Base-by-base conservation (phyloP, 2,329 filamentous ascomycete genomes). In the Akanthomyces muscarius region DNA sequence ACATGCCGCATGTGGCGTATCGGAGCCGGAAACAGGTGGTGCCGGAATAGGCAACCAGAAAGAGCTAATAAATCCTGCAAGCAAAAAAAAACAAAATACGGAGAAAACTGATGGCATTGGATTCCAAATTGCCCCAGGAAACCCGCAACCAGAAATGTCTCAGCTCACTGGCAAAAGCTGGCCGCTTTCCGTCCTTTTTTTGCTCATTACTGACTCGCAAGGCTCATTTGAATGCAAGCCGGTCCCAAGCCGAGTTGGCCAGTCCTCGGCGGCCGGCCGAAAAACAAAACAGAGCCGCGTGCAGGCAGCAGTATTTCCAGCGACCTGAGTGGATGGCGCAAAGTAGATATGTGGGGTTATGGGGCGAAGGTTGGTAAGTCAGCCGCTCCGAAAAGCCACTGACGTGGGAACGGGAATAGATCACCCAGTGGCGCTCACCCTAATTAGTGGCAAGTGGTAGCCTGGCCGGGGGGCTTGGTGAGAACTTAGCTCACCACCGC, bases 271-370 rank as follows among this genome's bases (percentile, higher is more conserved):
- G 30, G 23, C 41, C 54, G 54, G 54, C 52, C 30, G 21, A 33
- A 33, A 48, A 47, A 41, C 8, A 42, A 44, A 30, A 54, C 6
- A 41, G 28, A 30, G 41, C 11, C 41, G 38, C 23, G 14, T 42
- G 33, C 52, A 62, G 60, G 60, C 60, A 56, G 60, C 60, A 62
- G 60, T 44, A 62, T 62, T 62, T 56, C 42, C 60, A 51, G 30
- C 23, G 28, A 23, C 23, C 30, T 56, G 42, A 62, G 36, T 62
- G 60, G 60, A 44, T 18, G 6, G 23, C 25, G 25, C 23, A 4
- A n/a, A 33, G 18, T 2, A 2, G 25, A 30, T n/a, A 0, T 47
- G 30, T 50, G 44, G 44, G 30, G 18, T 18, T 25, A 48, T 50
- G 55, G 55, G n/a, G 42, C 30, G 30, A 48, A n/a, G 10, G 21